Conservation (phyloP, 495 filamentous ascomycete species). For the Talaromyces liani region DNA sequence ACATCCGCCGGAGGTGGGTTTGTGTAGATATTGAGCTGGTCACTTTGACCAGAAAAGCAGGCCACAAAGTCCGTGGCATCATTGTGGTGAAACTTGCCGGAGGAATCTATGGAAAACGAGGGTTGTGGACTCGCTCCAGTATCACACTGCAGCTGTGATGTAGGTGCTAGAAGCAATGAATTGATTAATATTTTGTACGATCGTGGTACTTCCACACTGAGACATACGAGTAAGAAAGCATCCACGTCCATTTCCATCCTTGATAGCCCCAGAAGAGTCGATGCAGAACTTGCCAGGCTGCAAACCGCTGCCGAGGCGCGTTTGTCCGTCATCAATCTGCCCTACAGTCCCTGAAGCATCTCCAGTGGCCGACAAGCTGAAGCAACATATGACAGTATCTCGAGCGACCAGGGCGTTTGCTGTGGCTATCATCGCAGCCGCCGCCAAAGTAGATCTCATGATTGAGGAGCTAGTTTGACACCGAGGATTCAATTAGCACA, state of each 20-base stretch:
- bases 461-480: neutral
- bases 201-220: neutral
- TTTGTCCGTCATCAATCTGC: slow-evolving; percentile 49
- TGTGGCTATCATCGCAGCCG: slow-evolving; percentile 19
- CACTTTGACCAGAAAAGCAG: neutral
- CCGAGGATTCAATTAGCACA: neutral
- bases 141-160: slow-evolving; percentile 61
- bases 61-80: slow-evolving; percentile 13
- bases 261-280: slow-evolving; percentile 37
- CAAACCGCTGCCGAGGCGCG: slow-evolving; percentile 38
- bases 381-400: slow-evolving; percentile 36
- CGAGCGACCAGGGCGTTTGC: slow-evolving; percentile 32
- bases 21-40: slow-evolving; percentile 7
- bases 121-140: slow-evolving; percentile 32
- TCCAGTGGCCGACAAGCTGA: slow-evolving; percentile 40
- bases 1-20: slow-evolving; percentile 4
- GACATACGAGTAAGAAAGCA: slow-evolving; percentile 49
- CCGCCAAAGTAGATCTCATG: slow-evolving; percentile 8
- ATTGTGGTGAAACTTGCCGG: slow-evolving; percentile 37
- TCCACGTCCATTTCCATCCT: slow-evolving; percentile 44
- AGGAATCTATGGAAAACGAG: slow-evolving; percentile 42
- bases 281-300: slow-evolving; percentile 37
- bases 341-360: slow-evolving; percentile 39
- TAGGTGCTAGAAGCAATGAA: slow-evolving; percentile 32
- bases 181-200: neutral